phyloP scores from a whole-genome alignment of 305 asterid species.

The Withania somnifera region DNA sequence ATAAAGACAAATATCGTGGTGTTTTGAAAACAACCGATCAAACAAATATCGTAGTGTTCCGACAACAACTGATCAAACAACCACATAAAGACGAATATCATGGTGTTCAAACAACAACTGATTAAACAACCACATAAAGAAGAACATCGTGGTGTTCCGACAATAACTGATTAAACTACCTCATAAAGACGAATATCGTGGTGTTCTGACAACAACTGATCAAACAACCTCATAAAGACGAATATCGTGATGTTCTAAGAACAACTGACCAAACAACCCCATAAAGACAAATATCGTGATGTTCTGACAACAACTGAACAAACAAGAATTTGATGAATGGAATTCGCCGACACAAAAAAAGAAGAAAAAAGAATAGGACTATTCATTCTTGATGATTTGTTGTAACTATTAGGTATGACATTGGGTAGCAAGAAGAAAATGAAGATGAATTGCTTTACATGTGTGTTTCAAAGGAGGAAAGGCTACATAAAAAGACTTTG shows the following conservation, averaged over 20 bases:
- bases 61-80: too few relatives aligned
- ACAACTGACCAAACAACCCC: too few relatives aligned
- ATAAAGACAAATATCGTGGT: not conserved
- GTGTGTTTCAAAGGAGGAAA: conserved; percentile 24
- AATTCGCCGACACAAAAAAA: not conserved
- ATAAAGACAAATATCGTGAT: not conserved
- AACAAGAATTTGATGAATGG: not conserved
- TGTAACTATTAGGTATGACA: not conserved
- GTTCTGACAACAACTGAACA: not conserved
- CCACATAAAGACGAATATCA: too few relatives aligned
- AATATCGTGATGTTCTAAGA: too few relatives aligned
- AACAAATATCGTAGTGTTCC: too few relatives aligned
- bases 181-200: too few relatives aligned
- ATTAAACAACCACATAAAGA: too few relatives aligned
- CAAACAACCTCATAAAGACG: too few relatives aligned
- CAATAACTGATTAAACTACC: too few relatives aligned
- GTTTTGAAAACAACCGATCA: not conserved
- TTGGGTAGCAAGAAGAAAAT: not conserved
- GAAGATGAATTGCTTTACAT: conserved; percentile 33
- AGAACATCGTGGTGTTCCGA: too few relatives aligned
- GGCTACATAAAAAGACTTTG: conserved; percentile 13
- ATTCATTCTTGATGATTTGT: not conserved
- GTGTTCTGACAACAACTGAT: too few relatives aligned
- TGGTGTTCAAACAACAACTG: too few relatives aligned
- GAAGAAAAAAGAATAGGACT: not conserved